These are phyloP conservation scores for Penicillium sp. DNA, from an alignment of 2,329 filamentous ascomycete species.

Conservation along the genomic window DNA sequence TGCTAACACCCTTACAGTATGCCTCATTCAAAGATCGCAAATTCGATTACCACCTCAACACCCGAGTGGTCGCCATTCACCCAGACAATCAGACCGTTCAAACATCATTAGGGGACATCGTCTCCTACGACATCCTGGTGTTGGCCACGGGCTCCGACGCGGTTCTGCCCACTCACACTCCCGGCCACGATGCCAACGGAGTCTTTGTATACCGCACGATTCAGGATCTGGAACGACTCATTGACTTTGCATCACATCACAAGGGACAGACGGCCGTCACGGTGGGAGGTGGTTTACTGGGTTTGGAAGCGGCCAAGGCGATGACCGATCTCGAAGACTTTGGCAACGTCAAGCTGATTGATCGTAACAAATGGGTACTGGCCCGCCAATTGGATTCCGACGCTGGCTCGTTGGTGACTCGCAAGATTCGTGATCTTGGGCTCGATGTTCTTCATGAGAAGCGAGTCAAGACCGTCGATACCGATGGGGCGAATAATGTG, in stretches of 20 bases:
- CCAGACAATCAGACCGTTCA: constrained; percentile 59
- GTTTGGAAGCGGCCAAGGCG: constrained; percentile 83
- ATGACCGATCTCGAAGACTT: constrained; percentile 81
- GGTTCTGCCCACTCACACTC: constrained; percentile 64
- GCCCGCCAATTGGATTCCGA: constrained; percentile 76
- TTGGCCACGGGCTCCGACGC: constrained; percentile 84
- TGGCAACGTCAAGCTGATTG: constrained; percentile 68
- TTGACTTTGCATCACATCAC: constrained; percentile 61
- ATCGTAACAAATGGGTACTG: constrained; percentile 76
- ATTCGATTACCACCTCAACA: constrained; percentile 70
- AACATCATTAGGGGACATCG: constrained; percentile 62
- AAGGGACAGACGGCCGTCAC: constrained; percentile 67
- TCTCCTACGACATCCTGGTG: constrained; percentile 74
- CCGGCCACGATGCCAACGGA: constrained; percentile 71
- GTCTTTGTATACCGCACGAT: constrained; percentile 89
- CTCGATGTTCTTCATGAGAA: constrained; percentile 75
- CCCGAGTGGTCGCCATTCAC: constrained; percentile 62
- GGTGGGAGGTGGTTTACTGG: constrained; percentile 77
- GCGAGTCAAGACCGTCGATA: constrained; percentile 65
- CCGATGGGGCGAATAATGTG: constrained; percentile 61
- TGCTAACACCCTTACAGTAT: constrained; percentile 47
- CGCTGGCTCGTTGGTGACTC: constrained; percentile 73
- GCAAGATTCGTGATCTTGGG: constrained; percentile 71
- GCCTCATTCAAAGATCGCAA: constrained; percentile 59
- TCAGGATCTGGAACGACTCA: constrained; percentile 70